Evolutionary conservation across 345 rosid genomes (phyloP).

Genomic region (Turnera subulata): DNA sequence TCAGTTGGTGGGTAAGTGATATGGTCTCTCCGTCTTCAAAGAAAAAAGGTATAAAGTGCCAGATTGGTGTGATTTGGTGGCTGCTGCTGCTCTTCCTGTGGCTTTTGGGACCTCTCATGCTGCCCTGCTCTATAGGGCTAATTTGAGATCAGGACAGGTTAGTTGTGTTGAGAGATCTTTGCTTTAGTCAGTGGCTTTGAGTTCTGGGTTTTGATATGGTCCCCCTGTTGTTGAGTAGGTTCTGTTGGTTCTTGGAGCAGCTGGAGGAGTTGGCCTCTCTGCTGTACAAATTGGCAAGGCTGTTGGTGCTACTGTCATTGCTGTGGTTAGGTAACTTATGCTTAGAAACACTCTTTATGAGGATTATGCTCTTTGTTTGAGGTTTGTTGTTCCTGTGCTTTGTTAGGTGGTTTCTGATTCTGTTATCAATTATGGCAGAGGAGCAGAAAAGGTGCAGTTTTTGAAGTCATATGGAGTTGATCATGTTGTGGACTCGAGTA

Average conservation of each 20-base stretch:
- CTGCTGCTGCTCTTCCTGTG: constrained; percentile 84
- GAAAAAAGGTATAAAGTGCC: constrained; percentile 68
- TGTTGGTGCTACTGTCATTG: constrained; percentile 78
- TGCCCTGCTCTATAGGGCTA: constrained; percentile 88
- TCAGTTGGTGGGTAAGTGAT: background rate
- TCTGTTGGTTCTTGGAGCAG: constrained; percentile 88
- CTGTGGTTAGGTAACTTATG: constrained; percentile 61
- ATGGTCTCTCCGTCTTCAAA: background rate
- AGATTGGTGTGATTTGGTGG: constrained; percentile 72
- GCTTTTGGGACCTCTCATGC: constrained; percentile 95
- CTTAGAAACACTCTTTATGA: background rate
- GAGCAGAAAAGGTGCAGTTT: constrained; percentile 62
- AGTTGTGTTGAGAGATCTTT: background rate
- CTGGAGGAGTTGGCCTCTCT: constrained; percentile 95
- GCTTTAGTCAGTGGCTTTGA: background rate
- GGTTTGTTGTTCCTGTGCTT: background rate
- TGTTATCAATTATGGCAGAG: constrained; percentile 34
- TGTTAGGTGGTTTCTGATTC: background rate
- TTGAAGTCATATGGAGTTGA: constrained; percentile 78
- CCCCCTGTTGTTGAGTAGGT: no score
- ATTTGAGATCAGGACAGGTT: constrained; percentile 64
- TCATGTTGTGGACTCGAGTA: constrained; percentile 69
- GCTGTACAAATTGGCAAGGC: constrained; percentile 93
- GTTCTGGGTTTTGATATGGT: background rate
- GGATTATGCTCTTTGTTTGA: background rate